phyloP scores from a whole-genome alignment of 805 yeast genomes.

The Teunomyces lycoperdinae region DNA sequence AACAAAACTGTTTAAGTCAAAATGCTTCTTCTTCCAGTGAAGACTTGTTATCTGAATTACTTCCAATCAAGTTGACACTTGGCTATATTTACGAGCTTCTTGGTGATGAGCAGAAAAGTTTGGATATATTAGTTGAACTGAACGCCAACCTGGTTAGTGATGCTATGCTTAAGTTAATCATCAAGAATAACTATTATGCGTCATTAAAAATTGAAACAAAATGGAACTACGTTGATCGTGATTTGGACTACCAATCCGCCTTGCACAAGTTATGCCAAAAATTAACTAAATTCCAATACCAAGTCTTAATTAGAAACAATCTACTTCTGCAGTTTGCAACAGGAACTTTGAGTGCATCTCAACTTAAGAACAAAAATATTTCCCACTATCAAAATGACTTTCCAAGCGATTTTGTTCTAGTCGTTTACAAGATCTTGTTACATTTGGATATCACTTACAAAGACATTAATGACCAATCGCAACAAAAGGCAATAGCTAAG shows the following conservation, averaged over 20 bases:
- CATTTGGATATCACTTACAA: constrained; percentile 25
- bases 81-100: constrained; percentile 48
- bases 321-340: constrained; percentile 39
- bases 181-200: constrained; percentile 44
- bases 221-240: constrained; percentile 28
- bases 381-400: constrained; percentile 17
- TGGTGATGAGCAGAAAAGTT: constrained; percentile 34
- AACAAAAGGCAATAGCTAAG: constrained; percentile 15
- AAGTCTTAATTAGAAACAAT: constrained; percentile 42
- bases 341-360: constrained; percentile 32
- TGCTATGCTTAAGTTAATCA: constrained; percentile 37
- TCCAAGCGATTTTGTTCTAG: constrained; percentile 31
- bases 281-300: constrained; percentile 36
- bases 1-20: constrained; percentile 35
- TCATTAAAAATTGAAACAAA: constrained; percentile 9
- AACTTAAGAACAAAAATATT: constrained; percentile 19
- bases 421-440: constrained; percentile 27
- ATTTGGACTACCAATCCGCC: constrained; percentile 25
- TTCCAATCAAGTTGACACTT: constrained; percentile 59
- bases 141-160: constrained; percentile 34
- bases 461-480: constrained; percentile 19
- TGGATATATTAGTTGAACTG: constrained; percentile 29
- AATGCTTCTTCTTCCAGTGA: constrained; percentile 40
- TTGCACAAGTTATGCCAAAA: constrained; percentile 22
- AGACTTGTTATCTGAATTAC: constrained; percentile 50